phyloP scores from a whole-genome alignment of 768 basidiomycete genomes.

The Dictyophora rubrovolvata region DNA sequence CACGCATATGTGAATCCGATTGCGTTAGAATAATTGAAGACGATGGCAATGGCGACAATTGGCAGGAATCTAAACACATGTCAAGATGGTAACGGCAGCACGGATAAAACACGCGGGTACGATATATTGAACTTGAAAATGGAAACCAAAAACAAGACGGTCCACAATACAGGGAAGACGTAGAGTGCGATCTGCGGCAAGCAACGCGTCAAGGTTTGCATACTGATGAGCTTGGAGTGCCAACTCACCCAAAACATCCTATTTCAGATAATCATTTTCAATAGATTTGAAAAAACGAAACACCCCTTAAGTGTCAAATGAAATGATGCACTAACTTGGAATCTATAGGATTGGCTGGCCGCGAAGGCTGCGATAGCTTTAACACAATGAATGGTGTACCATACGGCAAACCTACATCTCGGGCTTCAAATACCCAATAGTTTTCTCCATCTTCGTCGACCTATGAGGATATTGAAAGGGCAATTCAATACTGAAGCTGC shows the following conservation, averaged over 20 bases:
- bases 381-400: background rate
- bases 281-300: too few species aligned
- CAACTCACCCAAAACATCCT: conserved; percentile 85
- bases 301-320: background rate
- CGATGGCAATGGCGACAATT: conserved; percentile 85
- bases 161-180: conserved; percentile 81
- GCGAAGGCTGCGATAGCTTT: conserved; percentile 51
- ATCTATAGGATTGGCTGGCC: conserved; percentile 81
- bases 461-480: conserved; percentile 23
- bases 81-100: conserved; percentile 4
- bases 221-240: too few species aligned
- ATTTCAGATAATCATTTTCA: background rate
- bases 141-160: conserved; percentile 77
- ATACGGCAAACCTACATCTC: conserved; percentile 59
- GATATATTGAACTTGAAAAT: conserved; percentile 80
- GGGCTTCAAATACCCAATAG: conserved; percentile 97
- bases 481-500: background rate
- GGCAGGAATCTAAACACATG: conserved; percentile 69
- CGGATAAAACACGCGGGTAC: conserved; percentile 36
- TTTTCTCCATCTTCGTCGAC: conserved; percentile 94
- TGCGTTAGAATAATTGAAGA: conserved; percentile 95
- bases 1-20: conserved; percentile 94
- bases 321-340: conserved; percentile 48
- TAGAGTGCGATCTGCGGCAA: conserved; percentile 64
- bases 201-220: background rate